Percentiles rank a stretch among this genome's conserved stretches.
Conservation (phyloP, 805 yeast species). For the Saccharomycopsis schoenii region DNA sequence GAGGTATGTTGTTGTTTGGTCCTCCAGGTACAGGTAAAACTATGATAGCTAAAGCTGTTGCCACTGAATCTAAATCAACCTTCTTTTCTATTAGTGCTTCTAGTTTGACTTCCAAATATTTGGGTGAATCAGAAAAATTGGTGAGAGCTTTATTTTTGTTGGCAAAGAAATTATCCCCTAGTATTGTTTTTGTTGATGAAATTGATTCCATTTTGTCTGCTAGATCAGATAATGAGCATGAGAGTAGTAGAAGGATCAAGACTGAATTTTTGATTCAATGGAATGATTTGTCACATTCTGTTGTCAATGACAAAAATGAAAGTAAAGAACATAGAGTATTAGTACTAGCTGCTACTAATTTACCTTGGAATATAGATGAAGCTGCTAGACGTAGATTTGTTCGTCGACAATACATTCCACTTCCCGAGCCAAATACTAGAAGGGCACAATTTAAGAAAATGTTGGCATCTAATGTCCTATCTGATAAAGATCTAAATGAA, state of each 20-base stretch:
- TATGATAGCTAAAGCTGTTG: conserved; percentile 95
- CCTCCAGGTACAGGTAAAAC: conserved; percentile 99
- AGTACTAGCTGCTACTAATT: conserved; percentile 87
- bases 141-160: conserved; percentile 81
- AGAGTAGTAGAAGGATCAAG: conserved; percentile 82
- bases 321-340: conserved; percentile 55
- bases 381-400: conserved; percentile 95
- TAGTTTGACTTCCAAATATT: conserved; percentile 66
- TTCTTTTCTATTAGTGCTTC: conserved; percentile 90
- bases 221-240: conserved; percentile 74
- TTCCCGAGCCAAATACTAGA: conserved; percentile 84
- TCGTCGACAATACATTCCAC: conserved; percentile 84
- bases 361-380: conserved; percentile 97
- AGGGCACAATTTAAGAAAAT: conserved; percentile 61
- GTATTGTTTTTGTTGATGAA: conserved; percentile 93
- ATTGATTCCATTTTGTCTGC: conserved; percentile 83
- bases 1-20: conserved; percentile 93
- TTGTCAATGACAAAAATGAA: conserved; percentile 37
- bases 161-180: conserved; percentile 82
- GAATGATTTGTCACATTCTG: conserved; percentile 87
- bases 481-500: conserved; percentile 50
- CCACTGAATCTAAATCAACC: conserved; percentile 90
- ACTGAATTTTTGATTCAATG: conserved; percentile 93
- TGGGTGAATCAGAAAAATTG: conserved; percentile 88
- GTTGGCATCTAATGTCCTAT: conserved; percentile 50